Base-by-base conservation (phyloP, 345 rosid species). In the Turnera subulata region DNA sequence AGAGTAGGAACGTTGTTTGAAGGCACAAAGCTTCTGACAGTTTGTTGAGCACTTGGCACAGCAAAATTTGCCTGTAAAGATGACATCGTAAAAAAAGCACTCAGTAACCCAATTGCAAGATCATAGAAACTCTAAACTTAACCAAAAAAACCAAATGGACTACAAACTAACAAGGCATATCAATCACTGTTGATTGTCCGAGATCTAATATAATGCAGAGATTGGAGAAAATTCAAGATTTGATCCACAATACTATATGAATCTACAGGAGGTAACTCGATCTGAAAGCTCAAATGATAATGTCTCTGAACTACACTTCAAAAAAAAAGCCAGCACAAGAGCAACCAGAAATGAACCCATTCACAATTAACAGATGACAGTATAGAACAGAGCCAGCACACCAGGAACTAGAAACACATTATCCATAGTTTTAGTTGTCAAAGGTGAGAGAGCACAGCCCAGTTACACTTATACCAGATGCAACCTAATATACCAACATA, bases 1-100 rank as follows among this genome's bases (percentile, higher is more conserved):
- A 87, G 82, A 55, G 73, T 82, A 69, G 88, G 74, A 64, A 84
- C 84, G 16, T 42, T 42, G 73, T 83, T 79, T 43, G 96, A 78
- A 66, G 99, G 99, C 63, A 88, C 77, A 60, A 94, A 94, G 16
- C 93, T 67, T 77, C 89, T 87, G 26, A 77, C 68, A 20, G 82
- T 51, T 52, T 80, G 81, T 75, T 88, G 91, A 59, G 74, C 51
- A 71, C 66, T 61, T 38, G 78, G 55, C 53, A 88, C 75, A 55
- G 78, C 68, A 58, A 81, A 85, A 63, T 51, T 61, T 55, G 46
- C 50, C 76, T 66, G 10, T 5, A 47, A 43, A 49, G 42, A n/a
- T n/a, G n/a, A 52, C 19, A 52, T 3, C 5, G 29, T 7, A 48
- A 12, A 33, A 51, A 26, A 22, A 33, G 0, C 17, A 33, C 6